Conservation (phyloP, 2,329 filamentous ascomycete genomes). For the Magnaporthiopsis rhizophila region DNA sequence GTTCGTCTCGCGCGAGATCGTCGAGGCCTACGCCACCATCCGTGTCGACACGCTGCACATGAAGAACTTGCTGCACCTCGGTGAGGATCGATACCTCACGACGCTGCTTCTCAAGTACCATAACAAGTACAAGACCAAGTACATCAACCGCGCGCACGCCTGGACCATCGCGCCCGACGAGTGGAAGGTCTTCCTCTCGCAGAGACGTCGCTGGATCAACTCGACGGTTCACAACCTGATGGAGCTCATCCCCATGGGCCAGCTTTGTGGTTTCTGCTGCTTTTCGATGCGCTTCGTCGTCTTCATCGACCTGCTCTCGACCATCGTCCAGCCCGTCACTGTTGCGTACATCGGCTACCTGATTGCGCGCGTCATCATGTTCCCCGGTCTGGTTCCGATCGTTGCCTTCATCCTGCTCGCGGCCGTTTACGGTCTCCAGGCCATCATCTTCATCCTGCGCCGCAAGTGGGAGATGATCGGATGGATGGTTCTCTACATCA, state of each 20-base stretch:
- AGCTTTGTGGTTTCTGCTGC: constrained; percentile 98
- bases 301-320: constrained; percentile 87
- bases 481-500: constrained; percentile 95
- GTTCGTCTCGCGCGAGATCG: constrained; percentile 88
- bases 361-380: constrained; percentile 61
- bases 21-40: constrained; percentile 82
- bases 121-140: constrained; percentile 96
- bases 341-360: constrained; percentile 86
- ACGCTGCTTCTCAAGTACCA: constrained; percentile 91
- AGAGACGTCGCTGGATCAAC: constrained; percentile 99
- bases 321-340: constrained; percentile 84
- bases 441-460: constrained; percentile 90
- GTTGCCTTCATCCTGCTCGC: constrained; percentile 85
- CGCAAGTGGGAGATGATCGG: constrained; percentile 99
- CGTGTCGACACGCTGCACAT: constrained; percentile 97
- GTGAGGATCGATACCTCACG: constrained; percentile 95
- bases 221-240: constrained; percentile 97
- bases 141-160: constrained; percentile 82
- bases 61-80: constrained; percentile 95
- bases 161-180: constrained; percentile 97
- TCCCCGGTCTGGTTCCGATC: constrained; percentile 59
- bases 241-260: constrained; percentile 84
- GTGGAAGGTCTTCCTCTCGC: constrained; percentile 90
- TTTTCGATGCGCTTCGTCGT: constrained; percentile 99
- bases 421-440: constrained; percentile 95